These are phyloP conservation scores for Pisolithus marmoratus DNA, from an alignment of 768 basidiomycete genomes.

Conservation along the genomic window DNA sequence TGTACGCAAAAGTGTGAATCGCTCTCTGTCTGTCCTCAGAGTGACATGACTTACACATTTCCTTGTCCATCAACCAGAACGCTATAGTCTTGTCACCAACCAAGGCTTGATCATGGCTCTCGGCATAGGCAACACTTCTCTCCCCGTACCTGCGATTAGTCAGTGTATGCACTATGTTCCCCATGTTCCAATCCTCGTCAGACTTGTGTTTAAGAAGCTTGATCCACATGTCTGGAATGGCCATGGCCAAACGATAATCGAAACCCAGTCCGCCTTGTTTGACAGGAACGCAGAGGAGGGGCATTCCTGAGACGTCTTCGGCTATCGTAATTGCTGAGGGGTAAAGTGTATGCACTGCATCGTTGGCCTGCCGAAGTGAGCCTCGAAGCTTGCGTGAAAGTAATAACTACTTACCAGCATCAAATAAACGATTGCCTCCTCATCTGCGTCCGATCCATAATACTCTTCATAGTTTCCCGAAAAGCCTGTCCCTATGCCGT, in stretches of 20 bases:
- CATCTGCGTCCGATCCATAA: slow-evolving; percentile 80
- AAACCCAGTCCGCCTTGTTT: slow-evolving; percentile 88
- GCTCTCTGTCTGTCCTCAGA: background rate
- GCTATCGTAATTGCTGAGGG: slow-evolving; percentile 86
- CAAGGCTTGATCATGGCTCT: slow-evolving; percentile 96
- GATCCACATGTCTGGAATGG: slow-evolving; percentile 99
- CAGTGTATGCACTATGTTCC: slow-evolving; percentile 81
- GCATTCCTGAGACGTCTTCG: slow-evolving; percentile 99
- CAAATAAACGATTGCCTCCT: slow-evolving; percentile 89
- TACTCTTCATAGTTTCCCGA: slow-evolving; percentile 99
- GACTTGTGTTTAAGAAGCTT: slow-evolving; percentile 90
- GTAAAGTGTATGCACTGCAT: slow-evolving; percentile 77
- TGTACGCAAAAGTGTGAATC: slow-evolving; percentile 2
- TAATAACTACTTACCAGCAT: slow-evolving; percentile 72
- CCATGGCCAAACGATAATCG: slow-evolving; percentile 98
- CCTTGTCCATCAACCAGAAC: slow-evolving; percentile 99
- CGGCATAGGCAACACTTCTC: slow-evolving; percentile 88
- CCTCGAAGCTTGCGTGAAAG: background rate
- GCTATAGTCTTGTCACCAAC: slow-evolving; percentile 99
- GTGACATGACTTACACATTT: slow-evolving; percentile 76
- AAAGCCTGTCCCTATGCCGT: slow-evolving; percentile 97
- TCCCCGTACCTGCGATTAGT: slow-evolving; percentile 87
- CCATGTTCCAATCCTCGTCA: slow-evolving; percentile 87
- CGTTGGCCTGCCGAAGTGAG: slow-evolving; percentile 70
- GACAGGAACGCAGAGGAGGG: slow-evolving; percentile 79